Percentiles rank a stretch among this genome's conserved stretches.
Evolutionary conservation across 768 basidiomycete genomes (phyloP).

Genomic region (Sutorius australiensis): DNA sequence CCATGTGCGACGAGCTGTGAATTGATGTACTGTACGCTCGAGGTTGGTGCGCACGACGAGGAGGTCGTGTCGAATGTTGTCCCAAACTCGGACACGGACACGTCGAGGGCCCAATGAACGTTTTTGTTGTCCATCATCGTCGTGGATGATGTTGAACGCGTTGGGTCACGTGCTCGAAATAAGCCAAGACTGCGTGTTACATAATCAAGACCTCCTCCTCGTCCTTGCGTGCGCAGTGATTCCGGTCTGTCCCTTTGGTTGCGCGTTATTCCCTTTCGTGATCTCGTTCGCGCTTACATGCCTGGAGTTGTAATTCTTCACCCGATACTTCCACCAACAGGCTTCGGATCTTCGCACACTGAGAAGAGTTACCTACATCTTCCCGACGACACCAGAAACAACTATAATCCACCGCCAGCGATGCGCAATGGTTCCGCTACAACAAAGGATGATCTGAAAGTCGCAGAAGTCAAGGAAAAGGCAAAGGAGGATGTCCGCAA

Average conservation of each 20-base stretch:
- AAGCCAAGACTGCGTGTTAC: conserved; percentile 27
- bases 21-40: conserved; percentile 75
- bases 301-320: conserved; percentile 41
- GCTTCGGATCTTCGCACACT: conserved; percentile 31
- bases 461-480: conserved; percentile 46
- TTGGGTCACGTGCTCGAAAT: conserved; percentile 22
- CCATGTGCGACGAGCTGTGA: conserved; percentile 82
- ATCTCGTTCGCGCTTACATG: conserved; percentile 30
- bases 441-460: conserved; percentile 30
- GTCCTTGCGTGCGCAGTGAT: conserved; percentile 4
- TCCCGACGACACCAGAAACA: conserved; percentile 15
- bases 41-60: conserved; percentile 46
- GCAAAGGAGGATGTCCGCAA: conserved; percentile 47
- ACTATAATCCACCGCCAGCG: conserved; percentile 18
- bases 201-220: conserved; percentile 20
- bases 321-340: conserved; percentile 33
- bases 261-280: background rate
- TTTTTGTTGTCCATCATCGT: conserved; percentile 14
- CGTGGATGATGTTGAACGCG: conserved; percentile 25
- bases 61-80: conserved; percentile 46
- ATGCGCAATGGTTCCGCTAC: conserved; percentile 39
- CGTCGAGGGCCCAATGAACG: conserved; percentile 50
- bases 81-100: conserved; percentile 40
- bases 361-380: conserved; percentile 12
- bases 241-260: conserved; percentile 10